A percentile compares a stretch with the other conserved stretches of the same genome.
These are phyloP conservation scores for Ormosia semicastrata DNA, from an alignment of 306 rosid genomes.

Conservation along the genomic window DNA sequence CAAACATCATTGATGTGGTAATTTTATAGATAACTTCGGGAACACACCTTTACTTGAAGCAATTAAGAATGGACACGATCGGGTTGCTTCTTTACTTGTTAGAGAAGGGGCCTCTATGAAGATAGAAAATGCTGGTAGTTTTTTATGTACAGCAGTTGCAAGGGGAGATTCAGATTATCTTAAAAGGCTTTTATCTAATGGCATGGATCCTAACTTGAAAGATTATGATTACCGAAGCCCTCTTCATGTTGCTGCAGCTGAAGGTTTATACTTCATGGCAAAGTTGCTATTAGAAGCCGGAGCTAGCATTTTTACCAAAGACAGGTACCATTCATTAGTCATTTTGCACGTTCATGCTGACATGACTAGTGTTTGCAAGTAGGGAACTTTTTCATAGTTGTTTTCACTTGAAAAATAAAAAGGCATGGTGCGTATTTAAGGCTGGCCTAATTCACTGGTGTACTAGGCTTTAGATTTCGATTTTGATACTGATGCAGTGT, in stretches of 20 bases:
- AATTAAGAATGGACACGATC: slow-evolving; percentile 79
- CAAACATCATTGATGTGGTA: background rate
- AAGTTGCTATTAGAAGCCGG: slow-evolving; percentile 77
- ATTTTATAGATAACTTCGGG: slow-evolving; percentile 72
- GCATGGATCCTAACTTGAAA: slow-evolving; percentile 82
- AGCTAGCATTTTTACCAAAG: slow-evolving; percentile 81
- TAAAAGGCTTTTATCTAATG: slow-evolving; percentile 66
- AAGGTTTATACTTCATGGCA: slow-evolving; percentile 81
- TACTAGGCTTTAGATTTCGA: background rate
- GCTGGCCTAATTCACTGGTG: background rate
- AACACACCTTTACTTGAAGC: slow-evolving; percentile 90
- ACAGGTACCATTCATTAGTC: slow-evolving; percentile 55
- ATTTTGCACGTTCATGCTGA: slow-evolving; percentile 4
- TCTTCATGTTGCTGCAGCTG: slow-evolving; percentile 82
- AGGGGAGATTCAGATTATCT: slow-evolving; percentile 84
- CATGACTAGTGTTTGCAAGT: background rate
- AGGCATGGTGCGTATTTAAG: background rate
- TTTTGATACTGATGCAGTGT: background rate
- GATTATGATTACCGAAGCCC: slow-evolving; percentile 91
- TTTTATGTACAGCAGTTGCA: slow-evolving; percentile 72
- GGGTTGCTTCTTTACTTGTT: slow-evolving; percentile 65
- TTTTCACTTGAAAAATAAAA: background rate
- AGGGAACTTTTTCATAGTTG: slow-evolving; percentile 12
- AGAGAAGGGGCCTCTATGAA: slow-evolving; percentile 73
- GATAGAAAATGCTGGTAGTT: slow-evolving; percentile 66